Evolutionary conservation across 495 filamentous ascomycete species (phyloP).

Genomic region (Xylaria telfairii): DNA sequence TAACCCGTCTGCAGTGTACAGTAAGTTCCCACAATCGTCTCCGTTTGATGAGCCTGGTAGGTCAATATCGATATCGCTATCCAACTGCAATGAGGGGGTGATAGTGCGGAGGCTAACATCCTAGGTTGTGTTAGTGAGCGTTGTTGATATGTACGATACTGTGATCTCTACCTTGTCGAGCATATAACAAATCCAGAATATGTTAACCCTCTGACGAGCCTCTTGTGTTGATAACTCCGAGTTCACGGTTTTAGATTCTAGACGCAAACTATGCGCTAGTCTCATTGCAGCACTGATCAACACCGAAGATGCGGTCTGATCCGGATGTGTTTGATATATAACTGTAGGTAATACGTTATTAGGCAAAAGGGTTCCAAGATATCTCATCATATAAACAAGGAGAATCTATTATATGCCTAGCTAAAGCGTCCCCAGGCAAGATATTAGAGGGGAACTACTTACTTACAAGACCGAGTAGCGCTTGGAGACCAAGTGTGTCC

Average conservation of each 20-base stretch:
- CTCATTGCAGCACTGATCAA: slow-evolving; percentile 42
- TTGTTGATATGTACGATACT: background rate
- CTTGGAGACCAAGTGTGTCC: slow-evolving; percentile 40
- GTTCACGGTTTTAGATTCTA: slow-evolving; percentile 32
- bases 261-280: slow-evolving; percentile 35
- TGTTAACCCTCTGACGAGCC: slow-evolving; percentile 34
- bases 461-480: slow-evolving; percentile 41
- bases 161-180: slow-evolving; percentile 35
- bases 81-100: slow-evolving; percentile 38
- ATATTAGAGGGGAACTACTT: slow-evolving; percentile 15
- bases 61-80: slow-evolving; percentile 39
- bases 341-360: slow-evolving; percentile 16
- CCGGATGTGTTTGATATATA: slow-evolving; percentile 35
- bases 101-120: slow-evolving; percentile 37
- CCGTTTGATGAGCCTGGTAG: slow-evolving; percentile 27
- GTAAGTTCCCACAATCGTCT: slow-evolving; percentile 30
- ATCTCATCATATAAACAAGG: background rate
- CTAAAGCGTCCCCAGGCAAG: background rate
- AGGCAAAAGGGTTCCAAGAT: background rate
- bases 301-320: slow-evolving; percentile 39
- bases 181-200: slow-evolving; percentile 44
- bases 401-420: background rate
- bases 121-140: slow-evolving; percentile 18
- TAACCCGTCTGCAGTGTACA: slow-evolving; percentile 35
- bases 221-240: slow-evolving; percentile 32